Evolutionary conservation across 1,139 yeast genomes (phyloP), one percentile per base, ranked within the genome.

Genomic region (Barnettozyma hawaiiensis): DNA sequence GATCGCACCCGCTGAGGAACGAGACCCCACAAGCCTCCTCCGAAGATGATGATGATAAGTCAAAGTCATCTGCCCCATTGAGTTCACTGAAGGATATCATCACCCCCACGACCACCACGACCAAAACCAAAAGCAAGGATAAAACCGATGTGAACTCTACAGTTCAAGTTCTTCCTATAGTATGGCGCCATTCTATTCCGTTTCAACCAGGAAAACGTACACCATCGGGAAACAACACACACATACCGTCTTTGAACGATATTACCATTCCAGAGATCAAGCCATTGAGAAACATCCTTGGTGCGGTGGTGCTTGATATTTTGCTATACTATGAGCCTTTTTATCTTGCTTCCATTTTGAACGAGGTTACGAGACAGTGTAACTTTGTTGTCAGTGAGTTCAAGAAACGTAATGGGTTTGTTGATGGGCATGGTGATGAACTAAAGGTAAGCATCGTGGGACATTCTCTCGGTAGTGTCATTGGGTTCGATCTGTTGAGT

Each of bases 401-500:
- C 59, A 64, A 69, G 48, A 68, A 76, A 44, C 67, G 76, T 45
- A 83, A 90, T 54, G 96, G 96, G 0, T 65, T 73, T 15, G 89
- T 87, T 62, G 69, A 76, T 19, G 97, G 97, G 0, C 15, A 6
- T 22, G 21, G 10, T 8, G 29, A 29, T 22, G 37, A 34, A 18
- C 28, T 34, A 10, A 76, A 80, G 47, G 81, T 89, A 0, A 89
- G 90, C 54, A 61, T 92, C 3, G 68, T 92, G 55, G 97, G 97
- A 1, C 98, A 92, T 61, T 89, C 97, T 0, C 65, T 92, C 22
- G 98, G 98, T 0, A 83, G 95, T 15, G 82, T 92, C 1, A 86
- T 92, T 42, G 75, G 84, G 1, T 78, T 86, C 52, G 98, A 92
- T 60, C 69, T 92, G 31, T 62, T 89, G 31, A 69, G 85, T 2